Evolutionary conservation across 2,329 filamentous ascomycete species (phyloP).

Genomic region (Fusarium cyanostomum): DNA sequence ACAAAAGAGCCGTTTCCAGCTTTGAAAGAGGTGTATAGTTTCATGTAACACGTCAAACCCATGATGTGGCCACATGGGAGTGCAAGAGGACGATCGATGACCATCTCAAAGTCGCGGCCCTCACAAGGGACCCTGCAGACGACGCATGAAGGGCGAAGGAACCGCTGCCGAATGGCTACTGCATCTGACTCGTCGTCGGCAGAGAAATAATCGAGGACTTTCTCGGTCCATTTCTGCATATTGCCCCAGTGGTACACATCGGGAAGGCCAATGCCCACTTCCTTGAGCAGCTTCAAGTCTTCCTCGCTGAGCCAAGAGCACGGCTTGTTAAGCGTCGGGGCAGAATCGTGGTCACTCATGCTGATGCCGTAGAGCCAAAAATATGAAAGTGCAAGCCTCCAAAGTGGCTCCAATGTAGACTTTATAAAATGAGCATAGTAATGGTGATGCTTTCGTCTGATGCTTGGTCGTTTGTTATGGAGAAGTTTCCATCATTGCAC

Average conservation of each 20-base stretch:
- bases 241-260: slow-evolving; percentile 22
- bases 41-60: slow-evolving; percentile 22
- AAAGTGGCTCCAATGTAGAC: too few relatives aligned
- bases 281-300: slow-evolving; percentile 13
- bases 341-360: too few relatives aligned
- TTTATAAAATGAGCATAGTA: too few relatives aligned
- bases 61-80: slow-evolving; percentile 40
- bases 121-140: slow-evolving; percentile 28
- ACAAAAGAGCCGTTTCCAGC: neutral
- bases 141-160: slow-evolving; percentile 30
- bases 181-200: neutral
- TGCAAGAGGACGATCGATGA: slow-evolving; percentile 1
- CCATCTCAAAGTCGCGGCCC: neutral
- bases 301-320: slow-evolving; percentile 13
- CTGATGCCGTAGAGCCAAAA: too few relatives aligned
- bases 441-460: too few relatives aligned
- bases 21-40: neutral
- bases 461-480: too few relatives aligned
- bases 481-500: too few relatives aligned
- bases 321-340: too few relatives aligned
- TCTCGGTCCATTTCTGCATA: slow-evolving; percentile 4
- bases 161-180: slow-evolving; percentile 4
- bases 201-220: neutral
- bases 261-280: slow-evolving; percentile 24
- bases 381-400: too few relatives aligned